Base-by-base conservation (phyloP, 2,329 filamentous ascomycete genomes). In the Plectosphaerella plurivora region DNA sequence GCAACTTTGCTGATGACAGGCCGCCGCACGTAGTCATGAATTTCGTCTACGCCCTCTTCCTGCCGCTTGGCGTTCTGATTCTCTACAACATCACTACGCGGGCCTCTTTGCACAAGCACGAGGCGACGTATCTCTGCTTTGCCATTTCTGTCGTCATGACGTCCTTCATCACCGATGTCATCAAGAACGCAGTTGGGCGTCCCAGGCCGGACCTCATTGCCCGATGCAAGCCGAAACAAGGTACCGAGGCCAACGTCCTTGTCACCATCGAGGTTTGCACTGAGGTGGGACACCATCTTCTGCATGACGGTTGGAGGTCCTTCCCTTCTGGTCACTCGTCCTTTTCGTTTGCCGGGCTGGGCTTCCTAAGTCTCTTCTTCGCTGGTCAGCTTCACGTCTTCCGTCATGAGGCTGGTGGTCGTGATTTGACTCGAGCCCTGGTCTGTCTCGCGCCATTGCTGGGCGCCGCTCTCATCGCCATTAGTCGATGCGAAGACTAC, bases 161-260 rank as follows among this genome's bases (percentile, higher is more conserved):
- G 1, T 81, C 84, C 6, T 88, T 97, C 67, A 75, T 97, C 44
- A 97, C 94, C 45, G 92, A 97, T 66, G 74, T 93, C 25, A 79
- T 97, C 65, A 99, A 99, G 71, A 96, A 96, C 65, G 81, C 88
- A 10, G 88, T 93, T 24, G 90, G 90, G 9, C 75, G 90, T 11
- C 90, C 91, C 15, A 73, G 81, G 6, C 81, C 81, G 0, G 81
- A 84, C 58, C 65, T 84, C 4, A 65, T 84, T 24, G 84, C 87
- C n/a, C 85, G 94, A 37, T 99, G 94, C 71, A 86, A 88, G 58
- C 92, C 94, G 1, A 72, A 62, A 1, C 33, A 64, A 0, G 73
- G 68, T 35, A 81, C 81, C 3, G 72, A 77, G 41, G 65, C 64
- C 6, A 63, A 79, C 58, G 67, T 69, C 4, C 75, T 88, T 2